Conservation (phyloP, 768 basidiomycete genomes). For the Amanita muscaria region DNA sequence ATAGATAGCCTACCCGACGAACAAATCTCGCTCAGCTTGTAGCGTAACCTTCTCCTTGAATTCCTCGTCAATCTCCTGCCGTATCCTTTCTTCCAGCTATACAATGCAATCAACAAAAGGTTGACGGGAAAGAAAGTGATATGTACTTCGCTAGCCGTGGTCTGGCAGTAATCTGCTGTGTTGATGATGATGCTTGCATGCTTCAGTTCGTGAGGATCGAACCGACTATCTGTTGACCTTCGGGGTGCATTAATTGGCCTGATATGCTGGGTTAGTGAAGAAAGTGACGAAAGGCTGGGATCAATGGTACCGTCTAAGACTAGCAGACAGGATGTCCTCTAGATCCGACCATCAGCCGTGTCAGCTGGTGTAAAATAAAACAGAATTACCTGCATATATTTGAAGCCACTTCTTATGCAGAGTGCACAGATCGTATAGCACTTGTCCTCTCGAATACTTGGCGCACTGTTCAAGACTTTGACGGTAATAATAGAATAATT, state of each 20-base stretch:
- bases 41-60: slow-evolving; percentile 76
- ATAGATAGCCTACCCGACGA: slow-evolving; percentile 57
- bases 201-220: slow-evolving; percentile 65
- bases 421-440: slow-evolving; percentile 71
- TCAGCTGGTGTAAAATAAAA: neutral
- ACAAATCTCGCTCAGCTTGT: slow-evolving; percentile 80
- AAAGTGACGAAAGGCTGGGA: neutral
- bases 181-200: slow-evolving; percentile 89
- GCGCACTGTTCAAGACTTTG: slow-evolving; percentile 93
- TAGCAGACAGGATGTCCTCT: slow-evolving; percentile 82
- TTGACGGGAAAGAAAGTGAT: neutral
- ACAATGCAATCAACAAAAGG: neutral
- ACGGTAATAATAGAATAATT: slow-evolving; percentile 94
- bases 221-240: slow-evolving; percentile 71
- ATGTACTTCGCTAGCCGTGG: slow-evolving; percentile 76
- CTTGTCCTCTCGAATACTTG: slow-evolving; percentile 76
- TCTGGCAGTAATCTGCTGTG: slow-evolving; percentile 95
- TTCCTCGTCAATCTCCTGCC: slow-evolving; percentile 67
- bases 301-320: slow-evolving; percentile 54
- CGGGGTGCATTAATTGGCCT: slow-evolving; percentile 41
- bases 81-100: slow-evolving; percentile 89
- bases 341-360: slow-evolving; percentile 5
- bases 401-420: slow-evolving; percentile 92
- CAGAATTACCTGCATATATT: slow-evolving; percentile 74
- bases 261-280: slow-evolving; percentile 1